These are phyloP conservation scores for Phytopythium boreale DNA, from an alignment of 352 stramenopile species.

Conservation along the genomic window DNA sequence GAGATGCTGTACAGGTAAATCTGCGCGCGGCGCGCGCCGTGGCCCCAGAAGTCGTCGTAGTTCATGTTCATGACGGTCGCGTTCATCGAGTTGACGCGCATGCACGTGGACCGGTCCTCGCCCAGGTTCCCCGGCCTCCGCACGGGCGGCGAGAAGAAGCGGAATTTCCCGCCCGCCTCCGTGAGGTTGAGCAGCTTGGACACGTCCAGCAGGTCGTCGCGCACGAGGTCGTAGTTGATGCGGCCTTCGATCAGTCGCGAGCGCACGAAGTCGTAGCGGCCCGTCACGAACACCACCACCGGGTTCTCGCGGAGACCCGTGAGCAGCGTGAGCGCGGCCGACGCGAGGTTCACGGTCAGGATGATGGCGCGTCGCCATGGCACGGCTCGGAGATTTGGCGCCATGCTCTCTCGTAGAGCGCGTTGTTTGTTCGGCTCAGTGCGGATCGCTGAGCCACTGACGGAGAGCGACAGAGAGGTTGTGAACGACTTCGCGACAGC, in stretches of 20 bases:
- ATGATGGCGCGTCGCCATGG: background rate
- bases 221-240: slow-evolving; percentile 51
- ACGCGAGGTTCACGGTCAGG: slow-evolving; percentile 1
- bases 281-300: slow-evolving; percentile 34
- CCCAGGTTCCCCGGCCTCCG: slow-evolving; percentile 29
- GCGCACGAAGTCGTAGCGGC: slow-evolving; percentile 44
- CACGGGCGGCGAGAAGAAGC: slow-evolving; percentile 34
- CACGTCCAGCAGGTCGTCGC: slow-evolving; percentile 29
- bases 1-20: slow-evolving; percentile 51
- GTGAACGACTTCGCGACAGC: too few species aligned
- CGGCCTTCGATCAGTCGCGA: slow-evolving; percentile 25
- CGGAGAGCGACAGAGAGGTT: background rate
- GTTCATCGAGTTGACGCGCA: slow-evolving; percentile 46
- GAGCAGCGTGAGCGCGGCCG: slow-evolving; percentile 2
- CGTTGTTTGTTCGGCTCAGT: background rate
- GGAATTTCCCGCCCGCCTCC: slow-evolving; percentile 1
- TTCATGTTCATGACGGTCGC: slow-evolving; percentile 26
- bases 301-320: slow-evolving; percentile 54
- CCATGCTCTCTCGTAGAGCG: background rate
- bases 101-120: slow-evolving; percentile 38
- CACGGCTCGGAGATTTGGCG: background rate
- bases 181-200: slow-evolving; percentile 18
- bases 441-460: background rate
- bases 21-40: slow-evolving; percentile 27
- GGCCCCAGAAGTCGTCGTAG: slow-evolving; percentile 49